phyloP scores from a whole-genome alignment of 179 eudicot genomes.

The Spergularia azorica region DNA sequence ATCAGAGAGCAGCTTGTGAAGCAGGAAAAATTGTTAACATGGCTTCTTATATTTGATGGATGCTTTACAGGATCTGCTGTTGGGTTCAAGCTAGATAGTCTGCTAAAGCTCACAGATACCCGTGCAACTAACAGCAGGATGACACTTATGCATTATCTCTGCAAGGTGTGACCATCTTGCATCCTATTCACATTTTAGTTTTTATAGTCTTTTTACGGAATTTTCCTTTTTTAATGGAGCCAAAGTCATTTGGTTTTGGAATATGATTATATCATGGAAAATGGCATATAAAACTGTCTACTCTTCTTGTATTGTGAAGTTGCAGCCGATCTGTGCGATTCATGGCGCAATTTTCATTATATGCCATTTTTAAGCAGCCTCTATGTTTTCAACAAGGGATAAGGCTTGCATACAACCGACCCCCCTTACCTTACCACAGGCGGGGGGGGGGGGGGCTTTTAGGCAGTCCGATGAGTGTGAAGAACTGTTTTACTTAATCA shows the following conservation, averaged over 20 bases:
- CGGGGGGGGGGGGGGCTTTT: too few species aligned
- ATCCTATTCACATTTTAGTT: neutral
- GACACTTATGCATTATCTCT: conserved; percentile 97
- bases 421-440: too few species aligned
- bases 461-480: too few species aligned
- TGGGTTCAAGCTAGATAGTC: conserved; percentile 96
- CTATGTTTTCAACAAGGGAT: too few species aligned
- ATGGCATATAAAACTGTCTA: neutral
- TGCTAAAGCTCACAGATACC: conserved; percentile 90
- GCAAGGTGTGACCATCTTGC: conserved; percentile 62
- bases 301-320: neutral
- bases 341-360: neutral
- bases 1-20: neutral
- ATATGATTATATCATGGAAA: neutral
- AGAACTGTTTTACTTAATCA: too few species aligned
- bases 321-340: neutral
- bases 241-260: neutral
- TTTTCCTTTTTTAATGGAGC: neutral
- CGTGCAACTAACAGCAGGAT: conserved; percentile 96
- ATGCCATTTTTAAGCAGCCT: neutral
- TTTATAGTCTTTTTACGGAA: neutral
- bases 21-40: neutral
- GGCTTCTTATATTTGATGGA: conserved; percentile 6
- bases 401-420: too few species aligned
- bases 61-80: conserved; percentile 74